Evolutionary conservation across 129 eudicot genomes (phyloP).

Genomic region (Helianthus annuus): HanXRQr2.0-SUNRISE NC_035440.2:41937519-41938018

Average conservation of each 20-base stretch:
- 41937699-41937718: conserved; percentile 84
- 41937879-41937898: conserved; percentile 88
- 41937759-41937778: conserved; percentile 70
- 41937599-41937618: too few species aligned
- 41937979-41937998: neutral
- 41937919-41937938: conserved; percentile 70
- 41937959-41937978: conserved; percentile 95
- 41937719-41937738: conserved; percentile 88
- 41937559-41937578: too few species aligned
- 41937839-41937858: conserved; percentile 96
- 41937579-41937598: too few species aligned
- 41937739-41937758: conserved; percentile 79
- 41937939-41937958: conserved; percentile 81
- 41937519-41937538: too few species aligned
- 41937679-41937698: neutral
- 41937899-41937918: conserved; percentile 71
- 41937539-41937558: too few species aligned
- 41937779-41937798: neutral
- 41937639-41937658: too few species aligned
- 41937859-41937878: conserved; percentile 97
- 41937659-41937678: too few species aligned
- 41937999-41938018: conserved; percentile 6
- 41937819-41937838: neutral
- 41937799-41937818: neutral
- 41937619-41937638: too few species aligned